Base-by-base conservation (phyloP, 345 rosid species). In the Citrus cavaleriei region DNA sequence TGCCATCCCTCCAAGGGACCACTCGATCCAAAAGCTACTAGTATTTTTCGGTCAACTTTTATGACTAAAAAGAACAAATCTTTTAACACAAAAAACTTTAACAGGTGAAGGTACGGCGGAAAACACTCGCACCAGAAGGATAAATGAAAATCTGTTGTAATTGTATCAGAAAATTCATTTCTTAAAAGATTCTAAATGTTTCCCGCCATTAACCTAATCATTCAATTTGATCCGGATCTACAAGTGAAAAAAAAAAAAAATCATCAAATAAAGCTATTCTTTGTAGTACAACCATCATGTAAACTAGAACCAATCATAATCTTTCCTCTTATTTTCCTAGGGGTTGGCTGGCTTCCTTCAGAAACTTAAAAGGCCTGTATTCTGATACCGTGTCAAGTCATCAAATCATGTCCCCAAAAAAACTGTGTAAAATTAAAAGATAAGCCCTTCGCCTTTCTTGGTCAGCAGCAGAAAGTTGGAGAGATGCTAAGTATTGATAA, bases 401-500 rank as follows among this genome's bases (percentile, higher is more conserved):
- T 35, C 78, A 37, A 24, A 76, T 38, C 69, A 68, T 69, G 19
- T 67, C 64, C 70, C 83, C 69, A 63, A 34, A 19, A 34, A 34
- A 35, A 8, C 42, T 21, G 27, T 60, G 16, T 28, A 38, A 19
- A 58, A 62, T 38, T 38, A 25, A 80, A 82, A 77, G 68, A 32
- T 38, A 70, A 62, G 24, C 37, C 68, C 38, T 30, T 49, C 24
- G 64, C 25, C 57, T 28, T 66, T 74, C 58, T 49, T 51, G 65
- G 77, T 80, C 72, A 62, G 69, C 70, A 77, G 34, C 18, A 58
- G 71, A 46, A 70, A 66, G 72, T 83, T 30, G 63, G 49, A 77
- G 55, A 75, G 73, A 73, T 60, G 63, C 72, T 71, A 16, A 70
- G 74, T 74, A 49, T 64, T 54, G 78, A 74, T 57, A 80, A 74